These are phyloP conservation scores for Singerocomus inundabilis DNA, from an alignment of 1,284 basidiomycete species.

Conservation along the genomic window DNA sequence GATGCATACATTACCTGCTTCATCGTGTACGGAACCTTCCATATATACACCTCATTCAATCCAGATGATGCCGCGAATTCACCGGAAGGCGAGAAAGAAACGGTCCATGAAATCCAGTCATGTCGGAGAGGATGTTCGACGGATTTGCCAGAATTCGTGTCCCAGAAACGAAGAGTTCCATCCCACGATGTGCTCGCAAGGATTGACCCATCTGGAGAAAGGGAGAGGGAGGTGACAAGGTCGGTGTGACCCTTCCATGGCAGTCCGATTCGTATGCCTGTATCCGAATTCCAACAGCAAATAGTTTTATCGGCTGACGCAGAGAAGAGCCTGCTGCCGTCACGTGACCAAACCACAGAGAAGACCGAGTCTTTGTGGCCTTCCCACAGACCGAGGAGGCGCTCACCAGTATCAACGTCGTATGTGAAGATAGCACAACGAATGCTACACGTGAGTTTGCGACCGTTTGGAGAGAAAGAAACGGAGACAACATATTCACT, in stretches of 20 bases:
- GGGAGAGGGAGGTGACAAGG: neutral
- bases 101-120: accelerated
- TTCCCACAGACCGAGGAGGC: neutral
- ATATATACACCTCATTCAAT: no score
- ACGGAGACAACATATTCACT: accelerated
- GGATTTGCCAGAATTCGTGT: neutral
- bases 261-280: conserved; percentile 1
- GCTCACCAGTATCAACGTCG: neutral
- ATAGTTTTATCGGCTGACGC: neutral
- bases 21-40: no score
- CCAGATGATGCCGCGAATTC: conserved; percentile 2
- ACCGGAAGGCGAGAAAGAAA: conserved; percentile 8
- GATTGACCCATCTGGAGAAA: conserved; percentile 10
- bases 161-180: conserved; percentile 15
- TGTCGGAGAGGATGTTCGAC: conserved; percentile 1
- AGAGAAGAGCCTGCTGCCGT: conserved; percentile 12
- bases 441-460: conserved; percentile 2
- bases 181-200: conserved; percentile 11
- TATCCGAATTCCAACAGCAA: conserved; percentile 10
- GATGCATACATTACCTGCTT: no score
- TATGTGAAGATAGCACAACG: neutral
- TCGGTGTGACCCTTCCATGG: conserved; percentile 8
- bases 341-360: conserved; percentile 15
- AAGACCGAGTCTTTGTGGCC: neutral
- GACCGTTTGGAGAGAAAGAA: conserved; percentile 9